Evolutionary conservation across 345 rosid species (phyloP).

Genomic region (Heritiera fomes): DNA sequence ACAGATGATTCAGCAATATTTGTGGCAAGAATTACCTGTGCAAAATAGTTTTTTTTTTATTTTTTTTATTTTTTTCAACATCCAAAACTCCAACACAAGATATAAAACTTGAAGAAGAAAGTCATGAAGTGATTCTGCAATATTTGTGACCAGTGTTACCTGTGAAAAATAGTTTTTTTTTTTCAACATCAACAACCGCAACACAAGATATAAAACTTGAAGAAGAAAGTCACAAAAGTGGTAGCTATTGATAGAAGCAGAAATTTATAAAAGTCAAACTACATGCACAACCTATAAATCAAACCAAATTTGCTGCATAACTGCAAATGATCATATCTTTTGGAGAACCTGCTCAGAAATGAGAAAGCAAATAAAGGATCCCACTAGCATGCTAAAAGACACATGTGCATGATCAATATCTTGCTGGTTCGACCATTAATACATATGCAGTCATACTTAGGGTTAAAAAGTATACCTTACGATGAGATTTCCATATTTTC

Average conservation of each 20-base stretch:
- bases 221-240: not conserved
- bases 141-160: constrained; percentile 94
- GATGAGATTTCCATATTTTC: constrained; percentile 84
- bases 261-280: not conserved
- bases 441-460: not conserved
- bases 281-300: not conserved
- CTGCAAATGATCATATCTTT: constrained; percentile 5
- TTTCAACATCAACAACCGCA: constrained; percentile 6
- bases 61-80: too few species aligned
- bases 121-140: constrained; percentile 28
- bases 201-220: not conserved
- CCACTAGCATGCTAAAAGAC: not conserved
- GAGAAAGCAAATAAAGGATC: not conserved
- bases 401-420: not conserved
- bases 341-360: not conserved
- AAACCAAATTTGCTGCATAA: not conserved
- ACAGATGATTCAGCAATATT: constrained; percentile 73
- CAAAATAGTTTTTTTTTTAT: too few species aligned
- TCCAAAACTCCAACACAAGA: too few species aligned
- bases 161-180: constrained; percentile 31
- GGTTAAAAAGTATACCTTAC: constrained; percentile 57
- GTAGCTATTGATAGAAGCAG: not conserved
- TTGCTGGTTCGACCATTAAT: constrained; percentile 4
- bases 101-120: too few species aligned
- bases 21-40: too few species aligned